Evolutionary conservation across 352 stramenopile genomes (phyloP), one percentile per base, ranked within the genome.

Genomic region (Phytophthora hybrid): DNA sequence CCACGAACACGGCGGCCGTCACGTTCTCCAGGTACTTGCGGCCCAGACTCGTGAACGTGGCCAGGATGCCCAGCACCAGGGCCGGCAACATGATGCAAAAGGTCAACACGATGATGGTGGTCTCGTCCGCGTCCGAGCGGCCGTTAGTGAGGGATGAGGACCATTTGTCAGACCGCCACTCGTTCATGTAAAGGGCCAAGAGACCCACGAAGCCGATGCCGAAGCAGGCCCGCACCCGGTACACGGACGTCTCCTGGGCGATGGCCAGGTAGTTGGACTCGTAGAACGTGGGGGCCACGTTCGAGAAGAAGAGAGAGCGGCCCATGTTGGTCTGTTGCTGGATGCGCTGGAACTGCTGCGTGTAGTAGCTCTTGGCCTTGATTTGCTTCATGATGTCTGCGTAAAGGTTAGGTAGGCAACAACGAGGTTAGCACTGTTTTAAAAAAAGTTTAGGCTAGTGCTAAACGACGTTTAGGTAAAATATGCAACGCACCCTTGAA

Each of bases 321-420:
- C 67, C 76, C 85, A 94, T 94, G 54, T 81, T 87, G 11, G 87
- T 92, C 60, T 93, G 88, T 68, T 89, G 75, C 75, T 94, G 88
- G 65, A 94, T 91, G 47, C 83, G 83, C 61, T 91, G 85, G 76
- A 94, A 94, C 73, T 94, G 88, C 56, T 87, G 59, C 55, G 84
- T 90, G 73, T 90, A 93, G 72, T 92, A 94, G 54, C 88, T 84
- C 63, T 93, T 92, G 59, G 83, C 85, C 59, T 88, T 88, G 66
- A 93, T 93, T 57, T 91, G 78, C 59, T 92, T 91, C 79, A 94
- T 91, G 62, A 92, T 94, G 55, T 90, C 83, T 89, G 59, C 19
- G 62, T 58, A 61, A 55, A 64, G 41, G 41, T 49, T 18, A 49
- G 41, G 41, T 19, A 44, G 29, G 46, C 21, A 64, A 56, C 52